A percentile compares a stretch with the other conserved stretches of the same genome.
phyloP scores from a whole-genome alignment of 768 basidiomycete species.

The Leucocoprinus leucothites region DNA sequence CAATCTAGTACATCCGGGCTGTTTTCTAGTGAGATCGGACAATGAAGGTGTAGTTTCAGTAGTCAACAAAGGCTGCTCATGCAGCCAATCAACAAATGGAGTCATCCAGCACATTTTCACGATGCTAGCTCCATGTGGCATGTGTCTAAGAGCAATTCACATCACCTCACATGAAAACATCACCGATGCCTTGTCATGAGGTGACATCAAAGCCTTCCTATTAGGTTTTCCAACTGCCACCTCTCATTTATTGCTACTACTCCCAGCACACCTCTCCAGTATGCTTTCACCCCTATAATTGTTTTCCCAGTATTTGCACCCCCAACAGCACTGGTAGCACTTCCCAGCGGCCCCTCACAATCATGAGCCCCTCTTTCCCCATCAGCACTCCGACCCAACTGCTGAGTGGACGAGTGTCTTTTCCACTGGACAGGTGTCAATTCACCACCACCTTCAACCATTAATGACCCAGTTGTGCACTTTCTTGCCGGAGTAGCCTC shows the following conservation, averaged over 20 bases:
- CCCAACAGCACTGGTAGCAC: neutral
- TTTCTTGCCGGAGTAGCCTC: neutral
- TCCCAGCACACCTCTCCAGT: neutral
- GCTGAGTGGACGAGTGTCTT: too few relatives aligned
- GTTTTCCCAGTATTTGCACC: neutral
- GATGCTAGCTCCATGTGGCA: neutral
- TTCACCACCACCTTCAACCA: too few relatives aligned
- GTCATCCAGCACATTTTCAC: constrained; percentile 5
- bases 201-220: constrained; percentile 13
- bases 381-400: too few relatives aligned
- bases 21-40: constrained; percentile 28
- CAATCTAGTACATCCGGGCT: neutral
- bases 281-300: neutral
- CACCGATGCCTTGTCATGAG: neutral
- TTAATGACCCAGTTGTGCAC: too few relatives aligned
- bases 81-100: constrained; percentile 4
- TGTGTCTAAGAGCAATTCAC: neutral
- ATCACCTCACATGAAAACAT: neutral
- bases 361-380: too few relatives aligned
- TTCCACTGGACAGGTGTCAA: too few relatives aligned
- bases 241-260: neutral
- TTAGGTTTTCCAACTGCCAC: constrained; percentile 13
- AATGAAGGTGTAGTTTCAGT: constrained; percentile 29
- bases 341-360: too few relatives aligned
- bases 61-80: constrained; percentile 25